A percentile compares a stretch with the other conserved stretches of the same genome.
Evolutionary conservation across 306 rosid genomes (phyloP).

Genomic region (Urtica urens): DNA sequence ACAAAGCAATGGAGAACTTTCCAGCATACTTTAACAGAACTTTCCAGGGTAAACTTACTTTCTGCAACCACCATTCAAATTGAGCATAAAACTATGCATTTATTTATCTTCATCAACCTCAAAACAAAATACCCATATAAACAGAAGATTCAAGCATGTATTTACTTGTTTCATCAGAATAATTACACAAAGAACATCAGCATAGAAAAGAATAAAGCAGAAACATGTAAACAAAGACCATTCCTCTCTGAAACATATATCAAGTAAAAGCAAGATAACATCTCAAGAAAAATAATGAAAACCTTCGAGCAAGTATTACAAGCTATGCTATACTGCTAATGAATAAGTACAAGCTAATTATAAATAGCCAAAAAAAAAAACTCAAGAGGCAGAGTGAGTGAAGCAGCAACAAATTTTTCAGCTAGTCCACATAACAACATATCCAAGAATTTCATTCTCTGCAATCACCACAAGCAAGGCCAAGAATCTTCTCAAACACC

Average conservation of each 20-base stretch:
- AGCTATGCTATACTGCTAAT: no score
- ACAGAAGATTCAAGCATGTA: not conserved
- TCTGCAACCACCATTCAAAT: no score
- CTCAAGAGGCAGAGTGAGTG: slow-evolving; percentile 60
- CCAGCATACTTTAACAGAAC: no score
- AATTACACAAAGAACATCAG: not conserved
- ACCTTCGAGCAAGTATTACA: slow-evolving; percentile 7
- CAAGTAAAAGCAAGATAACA: slow-evolving; percentile 7
- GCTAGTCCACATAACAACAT: slow-evolving; percentile 66
- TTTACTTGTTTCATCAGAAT: not conserved
- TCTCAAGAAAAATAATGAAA: slow-evolving; percentile 20
- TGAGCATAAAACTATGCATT: no score
- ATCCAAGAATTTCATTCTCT: slow-evolving; percentile 70
- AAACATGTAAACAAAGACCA: not conserved
- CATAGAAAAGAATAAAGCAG: not conserved
- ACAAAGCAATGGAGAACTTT: no score
- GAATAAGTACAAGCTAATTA: slow-evolving; percentile 37
- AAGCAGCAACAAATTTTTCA: slow-evolving; percentile 71
- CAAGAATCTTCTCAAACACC: slow-evolving; percentile 78
- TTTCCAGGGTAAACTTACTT: no score
- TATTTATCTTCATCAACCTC: not conserved
- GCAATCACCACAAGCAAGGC: slow-evolving; percentile 81
- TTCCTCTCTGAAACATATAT: slow-evolving; percentile 19
- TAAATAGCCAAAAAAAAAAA: slow-evolving; percentile 31
- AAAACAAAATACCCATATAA: not conserved